Percentiles rank a stretch among this genome's conserved stretches.
Conservation (phyloP, 2,329 filamentous ascomycete genomes). For the Didymella arachidicola region DNA sequence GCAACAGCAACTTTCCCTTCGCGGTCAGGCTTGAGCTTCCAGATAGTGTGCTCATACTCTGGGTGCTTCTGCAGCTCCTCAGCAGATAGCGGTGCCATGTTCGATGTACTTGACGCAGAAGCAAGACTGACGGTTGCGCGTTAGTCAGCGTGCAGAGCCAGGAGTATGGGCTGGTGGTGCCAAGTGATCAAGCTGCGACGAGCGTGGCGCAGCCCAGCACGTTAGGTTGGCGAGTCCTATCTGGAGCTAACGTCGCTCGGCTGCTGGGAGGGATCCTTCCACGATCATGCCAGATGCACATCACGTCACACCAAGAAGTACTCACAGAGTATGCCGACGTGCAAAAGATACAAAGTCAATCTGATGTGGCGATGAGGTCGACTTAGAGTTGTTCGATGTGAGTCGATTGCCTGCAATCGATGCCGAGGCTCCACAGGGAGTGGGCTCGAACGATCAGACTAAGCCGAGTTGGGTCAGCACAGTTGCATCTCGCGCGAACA, state of each 20-base stretch:
- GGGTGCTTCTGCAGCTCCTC: conserved; percentile 70
- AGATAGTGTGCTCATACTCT: conserved; percentile 71
- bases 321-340: conserved; percentile 3
- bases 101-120: conserved; percentile 6
- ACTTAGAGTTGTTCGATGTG: conserved; percentile 17
- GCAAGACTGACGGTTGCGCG: conserved; percentile 10
- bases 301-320: neutral
- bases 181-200: conserved; percentile 23
- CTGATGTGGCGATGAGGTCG: conserved; percentile 10
- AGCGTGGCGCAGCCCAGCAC: conserved; percentile 29
- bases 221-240: conserved; percentile 10
- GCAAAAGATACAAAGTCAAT: neutral
- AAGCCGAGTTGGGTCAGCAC: neutral
- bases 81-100: conserved; percentile 54
- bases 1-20: conserved; percentile 71
- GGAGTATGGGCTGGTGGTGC: conserved; percentile 8
- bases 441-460: neutral
- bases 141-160: conserved; percentile 17
- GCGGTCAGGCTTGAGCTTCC: conserved; percentile 71
- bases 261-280: conserved; percentile 5
- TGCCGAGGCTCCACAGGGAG: conserved; percentile 17
- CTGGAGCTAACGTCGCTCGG: neutral
- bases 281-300: neutral
- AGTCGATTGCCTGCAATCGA: conserved; percentile 8
- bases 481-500: conserved; percentile 17